Percentiles rank a stretch among this genome's conserved stretches.
phyloP scores from a whole-genome alignment of 768 basidiomycete genomes.

The Hericium rajendrae region DNA sequence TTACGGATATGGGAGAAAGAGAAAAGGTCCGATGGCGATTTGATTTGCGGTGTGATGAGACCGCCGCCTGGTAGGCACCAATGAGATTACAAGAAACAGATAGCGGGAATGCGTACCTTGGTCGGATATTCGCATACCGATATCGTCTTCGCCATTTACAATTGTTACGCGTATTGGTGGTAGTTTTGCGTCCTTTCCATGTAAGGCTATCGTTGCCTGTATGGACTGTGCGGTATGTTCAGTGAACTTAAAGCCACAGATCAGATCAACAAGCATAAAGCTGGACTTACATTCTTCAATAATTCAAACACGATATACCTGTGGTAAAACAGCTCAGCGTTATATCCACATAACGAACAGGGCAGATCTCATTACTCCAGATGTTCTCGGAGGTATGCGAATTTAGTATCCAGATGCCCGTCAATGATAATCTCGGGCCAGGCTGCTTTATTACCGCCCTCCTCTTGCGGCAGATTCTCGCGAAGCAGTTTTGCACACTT shows the following conservation, averaged over 20 bases:
- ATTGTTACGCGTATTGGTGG: conserved; percentile 73
- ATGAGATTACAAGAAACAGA: neutral
- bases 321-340: neutral
- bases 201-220: conserved; percentile 51
- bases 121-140: conserved; percentile 84
- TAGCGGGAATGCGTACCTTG: conserved; percentile 41
- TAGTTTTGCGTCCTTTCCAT: conserved; percentile 30
- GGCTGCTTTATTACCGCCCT: conserved; percentile 19
- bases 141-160: conserved; percentile 59
- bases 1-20: conserved; percentile 86
- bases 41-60: conserved; percentile 42
- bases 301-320: conserved; percentile 85
- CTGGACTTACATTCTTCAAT: conserved; percentile 70
- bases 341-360: neutral
- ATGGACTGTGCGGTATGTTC: conserved; percentile 41
- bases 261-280: neutral
- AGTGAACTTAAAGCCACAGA: neutral
- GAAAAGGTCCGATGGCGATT: conserved; percentile 67
- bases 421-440: conserved; percentile 67
- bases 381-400: conserved; percentile 82
- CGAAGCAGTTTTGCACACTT: conserved; percentile 53
- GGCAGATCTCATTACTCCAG: conserved; percentile 49
- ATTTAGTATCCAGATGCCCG: conserved; percentile 58
- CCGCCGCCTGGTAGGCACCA: conserved; percentile 51
- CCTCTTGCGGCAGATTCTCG: conserved; percentile 34